These are phyloP conservation scores for Cercospora nicotianae DNA, from an alignment of 2,329 filamentous ascomycete species.

Conservation along the genomic window DNA sequence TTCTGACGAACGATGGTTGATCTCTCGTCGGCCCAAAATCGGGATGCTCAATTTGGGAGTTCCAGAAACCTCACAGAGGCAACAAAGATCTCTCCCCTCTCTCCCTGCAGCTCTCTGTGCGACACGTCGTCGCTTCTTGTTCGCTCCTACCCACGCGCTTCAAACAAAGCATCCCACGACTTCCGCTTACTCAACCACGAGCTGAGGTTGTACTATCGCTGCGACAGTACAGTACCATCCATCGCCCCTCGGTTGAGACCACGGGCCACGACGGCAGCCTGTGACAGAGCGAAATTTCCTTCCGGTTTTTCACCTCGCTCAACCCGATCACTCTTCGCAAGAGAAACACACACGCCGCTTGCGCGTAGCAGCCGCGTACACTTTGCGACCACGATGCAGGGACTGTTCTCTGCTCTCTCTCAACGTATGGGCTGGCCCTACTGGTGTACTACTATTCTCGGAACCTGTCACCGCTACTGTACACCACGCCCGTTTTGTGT, in stretches of 20 bases:
- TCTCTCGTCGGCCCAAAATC: too few relatives aligned
- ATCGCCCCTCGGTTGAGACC: constrained; percentile 3
- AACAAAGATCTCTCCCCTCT: not conserved
- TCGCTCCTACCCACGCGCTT: not conserved
- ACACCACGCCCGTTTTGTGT: not conserved
- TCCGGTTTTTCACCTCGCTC: constrained; percentile 3
- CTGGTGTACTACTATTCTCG: not conserved
- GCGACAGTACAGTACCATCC: not conserved
- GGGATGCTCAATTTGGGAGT: not conserved
- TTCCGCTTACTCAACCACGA: not conserved
- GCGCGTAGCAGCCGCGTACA: too few relatives aligned
- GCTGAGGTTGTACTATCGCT: too few relatives aligned
- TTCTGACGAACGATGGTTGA: too few relatives aligned
- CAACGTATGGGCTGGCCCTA: not conserved
- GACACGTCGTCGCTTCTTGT: not conserved
- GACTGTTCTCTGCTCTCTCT: not conserved
- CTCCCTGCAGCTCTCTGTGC: not conserved
- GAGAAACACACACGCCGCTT: not conserved
- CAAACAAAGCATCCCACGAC: not conserved
- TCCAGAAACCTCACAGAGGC: not conserved
- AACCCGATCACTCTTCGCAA: not conserved
- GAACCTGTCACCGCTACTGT: not conserved
- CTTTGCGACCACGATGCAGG: not conserved
- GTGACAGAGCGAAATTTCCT: constrained; percentile 6
- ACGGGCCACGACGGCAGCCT: not conserved